Evolutionary conservation across 306 rosid species (phyloP).

Genomic region (Sechiopsis laciniata): DNA sequence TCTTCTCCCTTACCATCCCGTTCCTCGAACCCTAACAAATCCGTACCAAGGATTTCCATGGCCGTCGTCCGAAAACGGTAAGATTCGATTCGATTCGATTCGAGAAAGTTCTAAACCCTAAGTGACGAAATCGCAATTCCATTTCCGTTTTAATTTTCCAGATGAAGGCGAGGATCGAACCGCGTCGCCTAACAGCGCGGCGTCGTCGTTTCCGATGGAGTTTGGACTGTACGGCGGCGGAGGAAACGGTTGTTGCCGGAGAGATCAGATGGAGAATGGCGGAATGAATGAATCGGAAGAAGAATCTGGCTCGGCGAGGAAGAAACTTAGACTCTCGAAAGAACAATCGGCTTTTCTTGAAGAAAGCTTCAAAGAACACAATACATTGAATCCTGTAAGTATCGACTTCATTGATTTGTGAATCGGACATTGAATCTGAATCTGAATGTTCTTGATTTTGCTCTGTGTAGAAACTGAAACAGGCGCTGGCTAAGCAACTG

Average conservation of each 20-base stretch:
- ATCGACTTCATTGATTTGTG: too few species aligned
- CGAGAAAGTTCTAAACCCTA: not conserved
- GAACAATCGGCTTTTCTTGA: slow-evolving; percentile 21
- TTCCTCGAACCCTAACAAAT: slow-evolving; percentile 23
- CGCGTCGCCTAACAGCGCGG: slow-evolving; percentile 31
- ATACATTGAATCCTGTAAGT: slow-evolving; percentile 35
- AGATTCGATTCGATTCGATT: not conserved
- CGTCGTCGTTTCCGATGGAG: slow-evolving; percentile 11
- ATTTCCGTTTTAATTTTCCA: not conserved
- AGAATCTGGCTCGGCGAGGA: too few species aligned
- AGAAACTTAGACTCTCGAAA: too few species aligned
- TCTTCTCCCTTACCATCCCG: slow-evolving; percentile 35
- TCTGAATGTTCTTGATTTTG: not conserved
- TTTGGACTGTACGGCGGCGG: not conserved
- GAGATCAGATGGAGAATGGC: not conserved
- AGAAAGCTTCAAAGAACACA: slow-evolving; percentile 40
- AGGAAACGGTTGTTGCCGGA: not conserved
- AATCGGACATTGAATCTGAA: too few species aligned
- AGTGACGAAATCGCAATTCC: not conserved
- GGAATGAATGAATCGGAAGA: not conserved
- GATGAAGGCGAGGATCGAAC: slow-evolving; percentile 24
- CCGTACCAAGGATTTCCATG: slow-evolving; percentile 31
- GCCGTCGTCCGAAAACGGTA: slow-evolving; percentile 30
- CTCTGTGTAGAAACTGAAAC: slow-evolving; percentile 26
- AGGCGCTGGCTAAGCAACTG: slow-evolving; percentile 22